A percentile compares a stretch with the other conserved stretches of the same genome.
These are phyloP conservation scores for Cordyceps tenuipes DNA, from an alignment of 2,329 filamentous ascomycete species.

Conservation along the genomic window DNA sequence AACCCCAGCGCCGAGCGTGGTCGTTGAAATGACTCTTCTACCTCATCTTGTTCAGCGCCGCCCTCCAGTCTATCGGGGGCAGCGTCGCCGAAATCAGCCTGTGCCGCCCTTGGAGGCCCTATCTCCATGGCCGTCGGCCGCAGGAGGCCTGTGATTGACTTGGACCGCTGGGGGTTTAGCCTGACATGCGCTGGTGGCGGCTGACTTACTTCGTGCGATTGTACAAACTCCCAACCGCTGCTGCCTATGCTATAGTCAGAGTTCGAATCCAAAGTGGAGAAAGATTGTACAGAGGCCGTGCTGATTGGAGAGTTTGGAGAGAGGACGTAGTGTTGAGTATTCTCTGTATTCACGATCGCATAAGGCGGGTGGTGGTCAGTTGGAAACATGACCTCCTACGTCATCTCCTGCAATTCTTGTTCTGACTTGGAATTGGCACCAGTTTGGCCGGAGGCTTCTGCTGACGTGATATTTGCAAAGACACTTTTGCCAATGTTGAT, in stretches of 20 bases:
- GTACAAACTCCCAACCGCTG: conserved; percentile 17
- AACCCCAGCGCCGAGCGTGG: conserved; percentile 1
- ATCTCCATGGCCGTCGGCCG: background rate
- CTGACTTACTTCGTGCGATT: conserved; percentile 2
- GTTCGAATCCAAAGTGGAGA: background rate
- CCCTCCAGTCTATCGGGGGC: background rate
- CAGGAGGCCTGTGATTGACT: background rate
- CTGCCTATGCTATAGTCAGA: conserved; percentile 9
- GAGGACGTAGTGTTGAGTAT: conserved; percentile 17
- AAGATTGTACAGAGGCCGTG: conserved; percentile 6
- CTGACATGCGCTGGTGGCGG: background rate
- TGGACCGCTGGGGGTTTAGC: background rate
- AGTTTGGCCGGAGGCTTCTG: conserved; percentile 20
- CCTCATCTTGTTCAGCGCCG: background rate
- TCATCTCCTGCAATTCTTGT: conserved; percentile 38
- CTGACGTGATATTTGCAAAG: conserved; percentile 24
- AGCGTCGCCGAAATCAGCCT: background rate
- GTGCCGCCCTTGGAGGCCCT: background rate
- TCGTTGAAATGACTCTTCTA: background rate
- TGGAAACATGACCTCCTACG: conserved; percentile 35
- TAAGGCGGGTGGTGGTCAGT: conserved; percentile 24
- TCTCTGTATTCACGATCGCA: conserved; percentile 23
- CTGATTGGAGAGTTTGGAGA: background rate
- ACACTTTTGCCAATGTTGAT: conserved; percentile 41
- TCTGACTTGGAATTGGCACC: conserved; percentile 22